phyloP scores from a whole-genome alignment of 345 rosid genomes.

The Aegle marmelos region DNA sequence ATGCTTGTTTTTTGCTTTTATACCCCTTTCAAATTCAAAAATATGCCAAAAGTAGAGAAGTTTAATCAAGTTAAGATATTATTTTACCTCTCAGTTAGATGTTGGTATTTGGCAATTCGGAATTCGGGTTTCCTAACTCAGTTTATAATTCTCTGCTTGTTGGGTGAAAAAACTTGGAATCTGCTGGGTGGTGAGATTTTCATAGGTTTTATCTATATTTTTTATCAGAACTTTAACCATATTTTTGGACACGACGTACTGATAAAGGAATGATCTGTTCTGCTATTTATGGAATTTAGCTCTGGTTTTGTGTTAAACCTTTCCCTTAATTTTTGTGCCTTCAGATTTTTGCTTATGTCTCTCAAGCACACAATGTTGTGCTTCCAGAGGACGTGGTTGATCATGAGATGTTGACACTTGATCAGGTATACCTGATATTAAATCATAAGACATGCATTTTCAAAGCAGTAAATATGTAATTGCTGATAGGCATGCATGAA shows the following conservation, averaged over 20 bases:
- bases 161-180: not conserved
- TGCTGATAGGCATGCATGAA: not conserved
- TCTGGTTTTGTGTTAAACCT: not conserved
- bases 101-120: no score
- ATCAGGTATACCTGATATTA: conserved; percentile 52
- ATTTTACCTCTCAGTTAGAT: not conserved
- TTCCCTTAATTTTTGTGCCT: conserved; percentile 11
- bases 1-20: not conserved
- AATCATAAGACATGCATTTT: not conserved
- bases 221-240: not conserved
- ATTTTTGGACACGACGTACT: not conserved
- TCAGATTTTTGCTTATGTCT: conserved; percentile 92
- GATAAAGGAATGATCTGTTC: not conserved
- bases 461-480: not conserved
- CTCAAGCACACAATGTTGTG: conserved; percentile 80
- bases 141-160: not conserved
- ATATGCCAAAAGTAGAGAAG: not conserved
- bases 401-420: conserved; percentile 59
- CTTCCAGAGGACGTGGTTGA: conserved; percentile 78
- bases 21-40: not conserved
- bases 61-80: not conserved
- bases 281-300: not conserved
- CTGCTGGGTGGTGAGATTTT: not conserved
- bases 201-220: not conserved
- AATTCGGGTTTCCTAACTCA: not conserved